Evolutionary conservation across 2,329 filamentous ascomycete genomes (phyloP).

Genomic region (Zymoseptoria brevis): DNA sequence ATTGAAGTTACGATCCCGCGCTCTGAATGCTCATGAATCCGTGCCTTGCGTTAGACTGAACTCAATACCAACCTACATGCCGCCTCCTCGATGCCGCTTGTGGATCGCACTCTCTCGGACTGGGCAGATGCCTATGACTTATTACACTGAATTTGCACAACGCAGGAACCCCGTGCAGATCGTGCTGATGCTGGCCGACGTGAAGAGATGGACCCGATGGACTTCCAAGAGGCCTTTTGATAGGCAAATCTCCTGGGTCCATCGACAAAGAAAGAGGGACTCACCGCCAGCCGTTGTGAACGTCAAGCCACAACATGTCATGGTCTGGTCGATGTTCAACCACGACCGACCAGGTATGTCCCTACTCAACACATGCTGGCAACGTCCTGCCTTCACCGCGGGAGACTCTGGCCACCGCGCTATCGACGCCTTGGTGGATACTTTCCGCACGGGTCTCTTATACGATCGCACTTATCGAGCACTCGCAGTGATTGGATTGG

Average conservation of each 20-base stretch:
- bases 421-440: background rate
- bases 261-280: background rate
- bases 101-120: background rate
- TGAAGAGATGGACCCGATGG: background rate
- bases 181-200: background rate
- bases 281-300: background rate
- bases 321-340: background rate
- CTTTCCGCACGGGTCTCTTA: no score
- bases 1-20: background rate
- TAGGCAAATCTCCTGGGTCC: background rate
- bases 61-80: background rate
- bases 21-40: background rate
- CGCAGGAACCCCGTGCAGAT: background rate
- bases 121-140: background rate
- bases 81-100: no score
- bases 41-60: background rate
- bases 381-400: background rate
- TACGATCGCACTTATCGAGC: no score
- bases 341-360: background rate
- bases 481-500: background rate
- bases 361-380: background rate
- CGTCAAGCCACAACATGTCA: background rate
- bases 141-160: background rate
- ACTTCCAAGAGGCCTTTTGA: background rate
- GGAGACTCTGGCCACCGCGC: background rate